Conservation (phyloP, 1,284 basidiomycete species). For the Ustilago lituana region DNA sequence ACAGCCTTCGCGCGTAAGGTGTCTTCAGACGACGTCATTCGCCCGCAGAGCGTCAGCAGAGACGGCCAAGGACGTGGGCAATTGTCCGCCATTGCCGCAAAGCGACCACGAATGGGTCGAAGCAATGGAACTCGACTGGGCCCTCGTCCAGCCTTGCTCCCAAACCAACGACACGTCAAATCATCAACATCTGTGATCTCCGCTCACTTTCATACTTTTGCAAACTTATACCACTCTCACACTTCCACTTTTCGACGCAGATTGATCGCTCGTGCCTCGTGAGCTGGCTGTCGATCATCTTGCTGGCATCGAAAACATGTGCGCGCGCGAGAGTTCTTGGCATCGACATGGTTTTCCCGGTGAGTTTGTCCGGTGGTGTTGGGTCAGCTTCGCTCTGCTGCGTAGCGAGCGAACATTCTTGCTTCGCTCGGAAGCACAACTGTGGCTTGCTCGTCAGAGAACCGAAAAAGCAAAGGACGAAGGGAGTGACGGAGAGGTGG, state of each 20-base stretch:
- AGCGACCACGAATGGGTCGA: slow-evolving; percentile 43
- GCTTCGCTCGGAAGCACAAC: too few species aligned
- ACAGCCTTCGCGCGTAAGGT: slow-evolving; percentile 18
- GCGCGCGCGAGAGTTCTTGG: too few species aligned
- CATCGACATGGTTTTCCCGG: too few species aligned
- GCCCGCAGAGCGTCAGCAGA: slow-evolving; percentile 23
- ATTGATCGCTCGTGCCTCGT: too few species aligned
- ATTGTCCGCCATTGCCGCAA: slow-evolving; percentile 34
- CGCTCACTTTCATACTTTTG: neutral
- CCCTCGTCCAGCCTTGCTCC: slow-evolving; percentile 7
- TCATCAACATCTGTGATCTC: slow-evolving; percentile 19
- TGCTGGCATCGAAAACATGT: too few species aligned
- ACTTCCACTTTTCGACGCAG: too few species aligned
- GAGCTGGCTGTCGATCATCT: too few species aligned
- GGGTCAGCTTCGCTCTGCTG: too few species aligned
- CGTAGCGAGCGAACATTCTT: too few species aligned
- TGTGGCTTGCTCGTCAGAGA: too few species aligned
- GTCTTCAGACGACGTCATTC: slow-evolving; percentile 36
- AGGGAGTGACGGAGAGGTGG: neutral
- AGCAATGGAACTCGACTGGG: slow-evolving; percentile 46
- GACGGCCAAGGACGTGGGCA: slow-evolving; percentile 28
- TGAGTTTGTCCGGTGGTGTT: too few species aligned
- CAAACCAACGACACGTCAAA: slow-evolving; percentile 1
- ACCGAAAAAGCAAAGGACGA: too few species aligned
- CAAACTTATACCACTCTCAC: neutral